Conservation (phyloP, 306 rosid species). For the Trichosanthes truncata region DNA sequence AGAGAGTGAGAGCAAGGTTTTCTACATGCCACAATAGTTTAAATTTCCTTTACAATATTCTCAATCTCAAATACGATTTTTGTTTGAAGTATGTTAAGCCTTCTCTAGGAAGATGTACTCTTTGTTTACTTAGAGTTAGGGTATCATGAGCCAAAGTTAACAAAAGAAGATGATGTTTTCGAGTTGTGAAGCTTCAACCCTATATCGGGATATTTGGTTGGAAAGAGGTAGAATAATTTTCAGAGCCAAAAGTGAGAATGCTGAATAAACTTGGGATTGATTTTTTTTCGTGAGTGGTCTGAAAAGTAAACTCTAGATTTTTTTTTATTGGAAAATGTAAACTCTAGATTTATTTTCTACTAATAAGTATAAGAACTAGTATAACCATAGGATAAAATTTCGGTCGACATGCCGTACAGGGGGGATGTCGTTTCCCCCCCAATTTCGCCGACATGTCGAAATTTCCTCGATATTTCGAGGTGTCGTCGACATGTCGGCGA, state of each 20-base stretch:
- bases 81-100: neutral
- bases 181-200: neutral
- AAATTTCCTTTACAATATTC: neutral
- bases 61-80: neutral
- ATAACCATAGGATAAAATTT: no score
- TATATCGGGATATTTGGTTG: neutral
- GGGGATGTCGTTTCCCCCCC: no score
- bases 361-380: neutral
- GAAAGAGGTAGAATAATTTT: neutral
- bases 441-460: no score
- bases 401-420: no score
- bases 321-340: neutral
- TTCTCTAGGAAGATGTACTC: neutral
- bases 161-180: neutral
- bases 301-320: neutral
- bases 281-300: neutral
- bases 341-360: neutral
- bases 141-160: neutral
- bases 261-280: neutral
- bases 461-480: no score
- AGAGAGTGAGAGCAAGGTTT: conserved; percentile 10
- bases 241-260: neutral
- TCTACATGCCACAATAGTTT: neutral
- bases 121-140: neutral
- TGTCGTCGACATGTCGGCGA: no score